phyloP scores from a whole-genome alignment of 345 rosid genomes.

The Clausena lansium region DNA sequence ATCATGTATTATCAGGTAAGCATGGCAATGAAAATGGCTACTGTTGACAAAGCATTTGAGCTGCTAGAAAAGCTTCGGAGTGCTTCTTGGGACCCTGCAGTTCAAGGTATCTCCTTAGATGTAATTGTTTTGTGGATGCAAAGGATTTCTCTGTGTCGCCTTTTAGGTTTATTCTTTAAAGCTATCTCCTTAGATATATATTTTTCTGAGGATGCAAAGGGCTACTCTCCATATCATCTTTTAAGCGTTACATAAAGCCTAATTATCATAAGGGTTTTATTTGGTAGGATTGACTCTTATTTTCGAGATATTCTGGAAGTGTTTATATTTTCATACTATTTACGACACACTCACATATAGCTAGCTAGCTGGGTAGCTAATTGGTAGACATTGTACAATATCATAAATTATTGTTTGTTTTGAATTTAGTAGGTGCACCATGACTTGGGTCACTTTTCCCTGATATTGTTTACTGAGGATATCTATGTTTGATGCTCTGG shows the following conservation, averaged over 20 bases:
- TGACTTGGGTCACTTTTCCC: background rate
- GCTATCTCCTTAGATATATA: background rate
- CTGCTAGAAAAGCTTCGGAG: conserved; percentile 79
- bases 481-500: background rate
- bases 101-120: conserved; percentile 54
- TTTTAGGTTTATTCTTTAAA: background rate
- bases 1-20: conserved; percentile 53
- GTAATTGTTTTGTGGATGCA: background rate
- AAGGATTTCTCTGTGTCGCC: background rate
- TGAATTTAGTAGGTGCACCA: background rate
- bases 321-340: background rate
- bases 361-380: background rate
- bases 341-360: background rate
- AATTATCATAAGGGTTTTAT: background rate
- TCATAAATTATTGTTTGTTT: background rate
- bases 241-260: background rate
- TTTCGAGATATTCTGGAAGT: background rate
- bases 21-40: conserved; percentile 97
- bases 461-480: background rate
- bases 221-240: background rate
- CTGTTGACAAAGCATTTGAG: conserved; percentile 75
- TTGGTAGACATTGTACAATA: background rate
- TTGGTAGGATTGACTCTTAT: background rate
- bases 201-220: background rate
- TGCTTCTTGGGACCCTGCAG: conserved; percentile 90